A percentile compares a stretch with the other conserved stretches of the same genome.
These are phyloP conservation scores for Pisolithus microcarpus DNA, from an alignment of 768 basidiomycete genomes.

Conservation along the genomic window DNA sequence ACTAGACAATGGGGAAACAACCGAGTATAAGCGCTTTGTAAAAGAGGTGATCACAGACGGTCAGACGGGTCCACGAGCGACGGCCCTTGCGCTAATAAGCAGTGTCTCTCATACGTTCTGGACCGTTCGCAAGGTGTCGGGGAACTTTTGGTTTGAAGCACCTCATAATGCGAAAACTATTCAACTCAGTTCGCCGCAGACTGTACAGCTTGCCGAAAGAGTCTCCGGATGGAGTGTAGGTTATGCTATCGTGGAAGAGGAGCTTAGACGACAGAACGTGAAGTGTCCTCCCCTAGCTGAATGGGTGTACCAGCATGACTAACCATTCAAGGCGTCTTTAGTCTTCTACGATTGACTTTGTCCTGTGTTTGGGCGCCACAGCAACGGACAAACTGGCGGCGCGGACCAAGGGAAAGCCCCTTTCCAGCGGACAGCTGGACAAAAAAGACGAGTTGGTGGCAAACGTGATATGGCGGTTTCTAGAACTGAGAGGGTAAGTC, in stretches of 20 bases:
- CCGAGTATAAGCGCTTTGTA: conserved; percentile 89
- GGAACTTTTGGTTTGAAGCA: conserved; percentile 70
- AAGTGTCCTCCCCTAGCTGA: conserved; percentile 27
- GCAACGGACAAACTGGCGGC: conserved; percentile 69
- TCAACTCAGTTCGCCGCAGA: conserved; percentile 69
- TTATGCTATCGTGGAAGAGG: conserved; percentile 82
- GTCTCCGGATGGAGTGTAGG: conserved; percentile 88
- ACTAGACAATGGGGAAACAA: conserved; percentile 91
- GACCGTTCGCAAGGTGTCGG: conserved; percentile 66
- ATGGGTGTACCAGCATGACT: conserved; percentile 21
- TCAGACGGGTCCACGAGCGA: conserved; percentile 87
- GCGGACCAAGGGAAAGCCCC: conserved; percentile 67
- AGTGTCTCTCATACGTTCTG: conserved; percentile 76
- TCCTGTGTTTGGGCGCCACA: conserved; percentile 89
- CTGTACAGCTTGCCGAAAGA: conserved; percentile 80
- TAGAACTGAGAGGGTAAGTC: conserved; percentile 83
- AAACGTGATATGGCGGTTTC: conserved; percentile 97
- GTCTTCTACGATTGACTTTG: conserved; percentile 98
- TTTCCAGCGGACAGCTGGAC: conserved; percentile 52
- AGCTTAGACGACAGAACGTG: conserved; percentile 93
- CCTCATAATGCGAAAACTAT: conserved; percentile 50
- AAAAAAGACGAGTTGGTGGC: conserved; percentile 99
- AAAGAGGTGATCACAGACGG: conserved; percentile 96
- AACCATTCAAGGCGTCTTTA: conserved; percentile 25
- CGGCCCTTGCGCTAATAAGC: conserved; percentile 81